Base-by-base conservation (phyloP, 805 yeast species). In the Babjeviella inositovora region DNA sequence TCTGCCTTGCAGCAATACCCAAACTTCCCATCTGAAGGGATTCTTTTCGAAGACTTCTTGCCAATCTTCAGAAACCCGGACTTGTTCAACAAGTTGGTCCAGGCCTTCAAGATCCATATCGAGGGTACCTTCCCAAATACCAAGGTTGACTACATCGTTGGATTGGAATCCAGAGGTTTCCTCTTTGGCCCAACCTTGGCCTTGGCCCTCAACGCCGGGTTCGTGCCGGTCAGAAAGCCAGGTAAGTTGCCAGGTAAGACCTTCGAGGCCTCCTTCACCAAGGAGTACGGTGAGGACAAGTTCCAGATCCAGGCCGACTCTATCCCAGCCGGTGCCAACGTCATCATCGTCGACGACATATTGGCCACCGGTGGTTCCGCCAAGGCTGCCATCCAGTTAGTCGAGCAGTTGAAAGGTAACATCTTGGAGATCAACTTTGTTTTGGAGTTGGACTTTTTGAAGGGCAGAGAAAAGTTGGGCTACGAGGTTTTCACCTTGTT, bases 361-460 rank as follows among this genome's bases (percentile, higher is more conserved):
- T 76, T 90, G 45, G 98, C 98, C 23, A 90, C 98, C 18, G 97
- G 97, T 32, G 99, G 99, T 18, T 76, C 93, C 37, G 98, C 98
- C 13, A 53, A 56, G 26, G 95, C 92, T 29, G 97, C 97, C 19
- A 96, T 93, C 29, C 75, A 81, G 41, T 63, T 90, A 33, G 76
- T 82, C 24, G 43, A 45, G 34, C 53, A 63, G 47, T 60, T 72
- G 30, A 70, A 72, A 27, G 94, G 74, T 30, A 64, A 73, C 29
- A 63, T 85, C 25, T 45, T 74, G 24, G 93, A 84, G 52, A 90
- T 70, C 48, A 56, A 75, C 33, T 90, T 90, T 43, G 81, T 90
- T 21, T 70, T 90, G 80, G 98, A 90, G 56, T 70, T 90, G 41
- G 87, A 81, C 42, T 90, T 87, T 68, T 68, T 90, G 46, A 75